Conservation (phyloP, 306 rosid genomes). For the Prosopis cineraria region DNA sequence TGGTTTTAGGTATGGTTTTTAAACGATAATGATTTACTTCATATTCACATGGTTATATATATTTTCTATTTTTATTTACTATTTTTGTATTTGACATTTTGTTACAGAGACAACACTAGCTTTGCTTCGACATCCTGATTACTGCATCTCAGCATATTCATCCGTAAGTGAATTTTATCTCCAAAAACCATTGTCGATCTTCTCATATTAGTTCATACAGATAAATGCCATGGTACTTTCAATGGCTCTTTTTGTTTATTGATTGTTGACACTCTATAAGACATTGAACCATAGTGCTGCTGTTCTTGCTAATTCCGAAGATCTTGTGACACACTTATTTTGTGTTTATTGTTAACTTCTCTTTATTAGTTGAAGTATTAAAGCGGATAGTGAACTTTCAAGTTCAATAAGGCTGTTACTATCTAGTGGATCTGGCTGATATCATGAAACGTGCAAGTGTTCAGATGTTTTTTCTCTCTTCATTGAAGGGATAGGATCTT, state of each 20-base stretch:
- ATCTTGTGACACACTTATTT: conserved; percentile 14
- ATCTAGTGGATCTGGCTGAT: background rate
- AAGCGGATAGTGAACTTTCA: background rate
- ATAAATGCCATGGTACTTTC: conserved; percentile 1
- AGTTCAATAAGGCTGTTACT: background rate
- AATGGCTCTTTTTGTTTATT: conserved; percentile 3
- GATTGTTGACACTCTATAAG: background rate
- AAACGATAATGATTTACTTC: conserved; percentile 22
- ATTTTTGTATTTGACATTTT: conserved; percentile 29
- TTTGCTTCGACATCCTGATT: conserved; percentile 92
- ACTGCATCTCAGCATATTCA: conserved; percentile 88
- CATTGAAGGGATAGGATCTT: background rate
- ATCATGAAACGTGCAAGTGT: background rate
- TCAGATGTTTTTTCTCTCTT: background rate
- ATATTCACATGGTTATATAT: conserved; percentile 18
- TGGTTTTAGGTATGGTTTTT: conserved; percentile 10
- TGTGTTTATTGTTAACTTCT: conserved; percentile 22
- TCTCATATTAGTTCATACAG: conserved; percentile 3
- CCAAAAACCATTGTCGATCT: conserved; percentile 21
- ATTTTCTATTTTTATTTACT: conserved; percentile 30
- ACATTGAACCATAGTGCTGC: background rate
- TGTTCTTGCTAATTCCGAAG: background rate
- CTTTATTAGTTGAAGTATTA: conserved; percentile 5
- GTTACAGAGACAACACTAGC: conserved; percentile 86
- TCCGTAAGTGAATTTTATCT: conserved; percentile 67